Conservation (phyloP, 1,139 yeast genomes). For the Zygosaccharomyces pseudobailii region DNA sequence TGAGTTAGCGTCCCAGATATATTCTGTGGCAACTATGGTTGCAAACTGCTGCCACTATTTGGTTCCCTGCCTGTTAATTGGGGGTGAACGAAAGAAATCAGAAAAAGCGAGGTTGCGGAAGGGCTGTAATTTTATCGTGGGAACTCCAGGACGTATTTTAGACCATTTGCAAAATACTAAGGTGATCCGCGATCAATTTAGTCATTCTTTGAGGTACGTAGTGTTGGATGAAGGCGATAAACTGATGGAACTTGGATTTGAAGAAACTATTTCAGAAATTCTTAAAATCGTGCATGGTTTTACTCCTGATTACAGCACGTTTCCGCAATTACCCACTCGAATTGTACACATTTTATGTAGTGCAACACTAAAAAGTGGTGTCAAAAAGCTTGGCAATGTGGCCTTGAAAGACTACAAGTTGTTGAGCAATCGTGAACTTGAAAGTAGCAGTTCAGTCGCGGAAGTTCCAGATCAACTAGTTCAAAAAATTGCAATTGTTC, state of each 20-base stretch:
- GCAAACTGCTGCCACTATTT: constrained; percentile 71
- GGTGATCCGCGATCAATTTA: constrained; percentile 62
- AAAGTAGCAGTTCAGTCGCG: constrained; percentile 32
- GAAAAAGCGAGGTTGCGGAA: constrained; percentile 88
- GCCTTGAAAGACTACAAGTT: constrained; percentile 68
- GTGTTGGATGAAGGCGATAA: constrained; percentile 95
- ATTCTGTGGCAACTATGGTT: constrained; percentile 68
- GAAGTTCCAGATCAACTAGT: constrained; percentile 87
- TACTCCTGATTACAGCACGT: constrained; percentile 38
- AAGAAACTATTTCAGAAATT: constrained; percentile 81
- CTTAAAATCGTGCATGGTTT: constrained; percentile 53
- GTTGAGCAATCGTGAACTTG: constrained; percentile 42
- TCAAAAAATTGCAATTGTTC: constrained; percentile 75
- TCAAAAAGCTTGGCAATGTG: constrained; percentile 72
- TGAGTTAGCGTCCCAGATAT: constrained; percentile 90
- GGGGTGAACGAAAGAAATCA: constrained; percentile 90
- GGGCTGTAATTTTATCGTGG: constrained; percentile 84
- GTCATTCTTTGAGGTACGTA: constrained; percentile 72
- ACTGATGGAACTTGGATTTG: constrained; percentile 91
- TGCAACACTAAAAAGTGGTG: constrained; percentile 85
- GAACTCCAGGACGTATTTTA: constrained; percentile 87
- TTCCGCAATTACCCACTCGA: constrained; percentile 58
- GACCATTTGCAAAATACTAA: constrained; percentile 90
- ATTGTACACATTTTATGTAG: constrained; percentile 84
- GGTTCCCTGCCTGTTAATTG: constrained; percentile 90